Evolutionary conservation across 2,329 filamentous ascomycete species (phyloP), one percentile per base, ranked within the genome.

Genomic region (Chalaropsis thielavioides): DNA sequence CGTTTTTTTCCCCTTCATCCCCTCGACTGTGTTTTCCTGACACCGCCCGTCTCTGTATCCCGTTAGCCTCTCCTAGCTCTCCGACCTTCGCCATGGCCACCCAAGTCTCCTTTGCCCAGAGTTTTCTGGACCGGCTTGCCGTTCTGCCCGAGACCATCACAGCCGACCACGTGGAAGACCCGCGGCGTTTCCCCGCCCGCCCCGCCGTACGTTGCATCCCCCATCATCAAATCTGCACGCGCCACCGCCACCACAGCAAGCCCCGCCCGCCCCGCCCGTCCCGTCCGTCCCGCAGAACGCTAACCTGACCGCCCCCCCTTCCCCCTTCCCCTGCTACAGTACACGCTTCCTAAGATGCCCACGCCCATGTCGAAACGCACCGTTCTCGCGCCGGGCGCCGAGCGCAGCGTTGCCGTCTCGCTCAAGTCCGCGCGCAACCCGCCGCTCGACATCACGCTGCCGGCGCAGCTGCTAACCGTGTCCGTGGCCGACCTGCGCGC

Each of bases 131-230:
- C 63, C 82, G 84, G 24, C 83, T 97, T 68, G 90, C 95, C 76
- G 83, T 85, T 67, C 85, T 87, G 61, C 88, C 91, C 7, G 75
- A 85, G 71, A 95, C 92, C 79, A 83, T 97, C 68, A 85, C 87
- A n/a, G 80, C 89, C 69, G 90, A 97, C 75, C 88, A 96, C 83
- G 86, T 95, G 74, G 89, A 92, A 75, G 90, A 96, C 72, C 85
- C 90, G 61, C 86, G 85, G 71, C 84, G 81, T 69, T 92, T 92
- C 73, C 88, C 89, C 27, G 79, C 88, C 31, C 84, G 88, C 68
- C 81, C 85, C 69, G 87, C 91, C 17, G 92, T 96, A 82, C 43
- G 72, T 69, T 35, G 13, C 22, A 56, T 40, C 35, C 19, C 38
- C 13, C 56, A 60, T 41, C 66, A n/a, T n/a, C n/a, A n/a, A n/a